Evolutionary conservation across 2,329 filamentous ascomycete genomes (phyloP), one percentile per base, ranked within the genome.

Genomic region (Plectosphaerella plurivora): DNA sequence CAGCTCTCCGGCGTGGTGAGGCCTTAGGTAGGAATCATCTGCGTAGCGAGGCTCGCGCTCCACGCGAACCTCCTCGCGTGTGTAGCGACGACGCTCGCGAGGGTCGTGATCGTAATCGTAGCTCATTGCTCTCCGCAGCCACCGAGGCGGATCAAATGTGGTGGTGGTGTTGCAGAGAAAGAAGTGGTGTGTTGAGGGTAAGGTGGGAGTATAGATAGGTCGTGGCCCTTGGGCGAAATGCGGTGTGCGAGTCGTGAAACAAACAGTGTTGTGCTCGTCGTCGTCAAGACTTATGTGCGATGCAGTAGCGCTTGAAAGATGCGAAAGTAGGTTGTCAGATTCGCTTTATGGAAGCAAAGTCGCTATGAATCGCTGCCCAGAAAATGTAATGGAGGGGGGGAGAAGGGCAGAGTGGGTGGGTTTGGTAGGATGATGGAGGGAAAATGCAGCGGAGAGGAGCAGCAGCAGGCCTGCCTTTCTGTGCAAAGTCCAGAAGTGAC

Each of bases 21-120:
- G 66, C 57, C 72, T 73, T 52, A 73, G 65, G 58, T 76, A 75
- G 33, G 69, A 71, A 44, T 82, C 79, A 16, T 84, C 81, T 55
- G 75, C 69, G 59, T 80, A 81, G 59, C 79, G 78, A 53, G 77
- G 71, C 39, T 81, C 77, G 42, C 71, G 69, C 47, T 78, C 74
- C 45, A 78, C 73, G 47, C 76, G 73, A 36, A 75, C 73, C 53
- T 81, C 78, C 55, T 81, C 79, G 51, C 78, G 75, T 65, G 79
- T 74, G 62, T 81, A 75, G 55, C 75, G 76, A 55, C 75, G 70
- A 70, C 72, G 63, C 50, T 62, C 42, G 60, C 68, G 70, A 24
- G 66, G 69, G n/a, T 44, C 28, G 28, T 33, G 28, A 45, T 82
- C 79, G 62, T 82, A 81, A 62, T 83, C 79, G 73, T 83, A 83